Evolutionary conservation across 2,329 filamentous ascomycete genomes (phyloP).

Genomic region (Cladosporium sp.): DNA sequence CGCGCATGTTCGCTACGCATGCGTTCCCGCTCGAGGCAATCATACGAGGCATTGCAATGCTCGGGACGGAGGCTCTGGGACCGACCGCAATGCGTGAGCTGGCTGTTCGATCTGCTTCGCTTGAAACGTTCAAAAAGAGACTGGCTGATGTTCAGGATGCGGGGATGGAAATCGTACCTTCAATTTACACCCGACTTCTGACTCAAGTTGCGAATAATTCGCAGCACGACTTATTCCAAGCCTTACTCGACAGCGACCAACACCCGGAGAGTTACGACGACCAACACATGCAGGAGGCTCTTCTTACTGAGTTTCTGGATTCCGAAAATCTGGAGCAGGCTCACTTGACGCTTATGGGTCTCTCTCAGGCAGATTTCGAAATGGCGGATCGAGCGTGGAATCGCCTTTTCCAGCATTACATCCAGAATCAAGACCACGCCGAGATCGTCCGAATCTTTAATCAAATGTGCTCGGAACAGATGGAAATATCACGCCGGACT

Average conservation of each 20-base stretch:
- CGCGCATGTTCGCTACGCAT: slow-evolving; percentile 73
- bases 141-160: slow-evolving; percentile 56
- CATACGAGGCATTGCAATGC: slow-evolving; percentile 61
- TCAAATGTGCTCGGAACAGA: slow-evolving; percentile 44
- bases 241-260: slow-evolving; percentile 53
- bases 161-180: slow-evolving; percentile 57
- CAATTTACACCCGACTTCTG: slow-evolving; percentile 60
- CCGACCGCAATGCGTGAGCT: slow-evolving; percentile 72
- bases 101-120: slow-evolving; percentile 56
- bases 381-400: slow-evolving; percentile 41
- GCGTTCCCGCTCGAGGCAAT: slow-evolving; percentile 68
- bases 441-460: slow-evolving; percentile 35
- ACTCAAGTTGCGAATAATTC: slow-evolving; percentile 55
- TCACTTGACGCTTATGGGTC: slow-evolving; percentile 50
- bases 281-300: slow-evolving; percentile 44
- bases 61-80: slow-evolving; percentile 67
- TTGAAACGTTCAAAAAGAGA: slow-evolving; percentile 51
- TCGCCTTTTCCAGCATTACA: slow-evolving; percentile 39
- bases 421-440: slow-evolving; percentile 22
- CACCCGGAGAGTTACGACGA: slow-evolving; percentile 61
- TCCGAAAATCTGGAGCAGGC: slow-evolving; percentile 46
- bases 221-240: slow-evolving; percentile 47
- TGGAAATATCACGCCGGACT: slow-evolving; percentile 39
- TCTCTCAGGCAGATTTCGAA: slow-evolving; percentile 26
- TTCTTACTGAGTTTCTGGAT: slow-evolving; percentile 49